Evolutionary conservation across 352 stramenopile species (phyloP), one percentile per base, ranked within the genome.

Genomic region (Pythium scleroteichum): DNA sequence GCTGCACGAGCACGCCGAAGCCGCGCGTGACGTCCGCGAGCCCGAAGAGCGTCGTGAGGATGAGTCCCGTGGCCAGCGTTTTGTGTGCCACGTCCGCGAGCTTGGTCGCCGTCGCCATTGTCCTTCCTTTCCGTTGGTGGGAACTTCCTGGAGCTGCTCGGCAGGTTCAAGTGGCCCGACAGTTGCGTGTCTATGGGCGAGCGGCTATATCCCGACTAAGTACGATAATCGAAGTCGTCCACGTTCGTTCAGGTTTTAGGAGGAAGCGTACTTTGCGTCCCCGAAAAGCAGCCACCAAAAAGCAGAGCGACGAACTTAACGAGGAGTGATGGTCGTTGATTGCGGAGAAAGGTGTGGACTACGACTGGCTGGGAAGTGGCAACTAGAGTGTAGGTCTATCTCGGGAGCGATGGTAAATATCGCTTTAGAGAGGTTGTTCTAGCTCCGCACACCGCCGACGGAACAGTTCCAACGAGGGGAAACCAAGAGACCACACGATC

Each of bases 31-130:
- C 82, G 70, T 95, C 86, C 20, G 74, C 84, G 55, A 91, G 59
- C 4, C 78, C 74, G 33, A 85, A 79, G 46, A 77, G 69, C 27
- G 86, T 94, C 47, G 86, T 64, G 26, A 87, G 53, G 38, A 92
- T 62, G 46, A 95, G 82, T 2, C 86, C 84, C 66, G 84, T 78
- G 56, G 84, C 79, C 51, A 91, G 79, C 24, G 82, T 80, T 79
- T 95, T 95, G 68, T 95, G 81, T 39, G 85, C 66, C 42, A 92
- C 76, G 68, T 95, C 82, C 39, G 80, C 78, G 24, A 86, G 71
- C 59, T 79, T 78, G 45, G 73, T 69, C 42, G 72, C 69, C 46
- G 71, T 54, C 61, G 66, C 41, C 57, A 72, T 75, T 46, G 52
- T 66, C 3, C 33, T 49, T 48, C 22, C 4, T 19, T 47, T 22